Evolutionary conservation across 2,329 filamentous ascomycete genomes (phyloP), one percentile per base, ranked within the genome.

Genomic region (Scedosporium dehoogii): DNA sequence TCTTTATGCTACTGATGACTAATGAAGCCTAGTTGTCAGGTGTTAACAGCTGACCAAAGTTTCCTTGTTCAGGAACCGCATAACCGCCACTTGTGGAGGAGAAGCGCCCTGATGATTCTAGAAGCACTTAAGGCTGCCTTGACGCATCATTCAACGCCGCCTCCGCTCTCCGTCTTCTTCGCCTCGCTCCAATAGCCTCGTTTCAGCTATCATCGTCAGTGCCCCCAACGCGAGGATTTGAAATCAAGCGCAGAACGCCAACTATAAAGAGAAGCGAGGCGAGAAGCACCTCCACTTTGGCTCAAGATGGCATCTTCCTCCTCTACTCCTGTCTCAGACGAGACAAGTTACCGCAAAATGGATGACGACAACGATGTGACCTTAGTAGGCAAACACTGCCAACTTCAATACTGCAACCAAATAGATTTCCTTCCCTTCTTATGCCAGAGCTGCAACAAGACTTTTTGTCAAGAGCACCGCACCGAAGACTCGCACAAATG

Each of bases 361-460:
- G 81, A 88, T 70, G 83, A 85, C 70, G 82, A 75, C 64, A 72
- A 81, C 72, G 92, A 97, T 75, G 88, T 92, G 58, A 88, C 90
- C 69, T 84, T 92, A 25, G 88, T 97, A 68, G 94, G 94, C 74
- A 85, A 85, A 65, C 92, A 97, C 79, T 99, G 94, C 82, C 86
- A 97, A 74, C 88, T 90, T 76, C 80, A 88, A 67, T 96, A 91
- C 80, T 99, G 94, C 81, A 89, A 92, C 73, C 90, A 94, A 72
- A 89, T 97, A 64, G 94, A 97, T 76, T 97, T 99, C 74, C 85
- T 99, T 4, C 94, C 94, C 3, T 97, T 97, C 75, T 83, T 86
- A 71, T 99, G 94, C 78, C 90, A 96, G 73, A 94, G 90, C 68
- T 99, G 94, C 77, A 83, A 74, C 66, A 83, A 85, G 63, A 93